Evolutionary conservation across 768 basidiomycete species (phyloP).

Genomic region (Russula sp.): DNA sequence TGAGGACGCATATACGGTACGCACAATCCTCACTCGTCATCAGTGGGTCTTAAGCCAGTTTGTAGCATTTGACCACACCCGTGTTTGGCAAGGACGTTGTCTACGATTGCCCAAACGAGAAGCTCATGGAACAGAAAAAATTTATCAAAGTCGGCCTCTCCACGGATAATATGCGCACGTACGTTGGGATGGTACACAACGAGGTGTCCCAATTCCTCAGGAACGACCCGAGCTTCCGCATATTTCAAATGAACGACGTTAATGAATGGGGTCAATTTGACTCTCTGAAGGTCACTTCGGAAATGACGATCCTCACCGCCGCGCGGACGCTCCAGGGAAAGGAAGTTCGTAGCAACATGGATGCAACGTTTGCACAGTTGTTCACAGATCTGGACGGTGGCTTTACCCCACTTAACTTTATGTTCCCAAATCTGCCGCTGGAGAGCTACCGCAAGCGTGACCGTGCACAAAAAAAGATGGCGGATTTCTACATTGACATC

Average conservation of each 20-base stretch:
- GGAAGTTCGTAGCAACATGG: conserved; percentile 74
- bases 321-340: conserved; percentile 89
- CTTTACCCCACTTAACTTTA: conserved; percentile 92
- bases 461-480: conserved; percentile 87
- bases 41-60: background rate
- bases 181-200: conserved; percentile 48
- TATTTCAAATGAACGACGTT: conserved; percentile 57
- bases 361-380: conserved; percentile 78
- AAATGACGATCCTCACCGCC: conserved; percentile 94
- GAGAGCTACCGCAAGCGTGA: conserved; percentile 88
- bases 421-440: conserved; percentile 90
- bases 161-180: conserved; percentile 82
- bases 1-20: conserved; percentile 95
- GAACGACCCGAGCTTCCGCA: conserved; percentile 55
- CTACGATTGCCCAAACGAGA: conserved; percentile 93
- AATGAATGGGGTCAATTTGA: conserved; percentile 80
- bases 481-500: conserved; percentile 86
- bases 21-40: conserved; percentile 4
- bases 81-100: conserved; percentile 98
- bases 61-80: conserved; percentile 83
- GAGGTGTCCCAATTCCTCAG: conserved; percentile 57
- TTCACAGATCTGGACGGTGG: conserved; percentile 92
- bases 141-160: conserved; percentile 96
- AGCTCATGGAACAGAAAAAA: conserved; percentile 98
- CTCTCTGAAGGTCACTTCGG: conserved; percentile 62